Percentiles rank a stretch among this genome's conserved stretches.
Conservation (phyloP, 2,329 filamentous ascomycete genomes). For the Verticillium nubilum region DNA sequence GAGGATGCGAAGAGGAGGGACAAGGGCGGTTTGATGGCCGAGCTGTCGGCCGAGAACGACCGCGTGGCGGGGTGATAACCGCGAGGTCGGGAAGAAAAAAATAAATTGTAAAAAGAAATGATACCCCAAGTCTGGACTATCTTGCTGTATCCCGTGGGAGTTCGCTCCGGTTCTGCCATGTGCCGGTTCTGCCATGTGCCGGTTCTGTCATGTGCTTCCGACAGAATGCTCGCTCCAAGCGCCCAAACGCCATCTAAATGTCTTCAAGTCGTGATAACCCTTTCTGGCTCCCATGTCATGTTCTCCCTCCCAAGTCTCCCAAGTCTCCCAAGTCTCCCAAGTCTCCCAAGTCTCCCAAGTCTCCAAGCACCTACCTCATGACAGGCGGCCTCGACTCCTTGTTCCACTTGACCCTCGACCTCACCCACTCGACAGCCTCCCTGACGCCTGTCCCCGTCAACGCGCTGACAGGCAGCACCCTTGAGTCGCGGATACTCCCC, state of each 20-base stretch:
- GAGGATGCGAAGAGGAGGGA: constrained; percentile 75
- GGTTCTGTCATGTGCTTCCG: no score
- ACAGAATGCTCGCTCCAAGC: not conserved
- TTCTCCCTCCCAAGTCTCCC: no score
- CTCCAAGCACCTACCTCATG: constrained; percentile 63
- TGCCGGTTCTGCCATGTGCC: no score
- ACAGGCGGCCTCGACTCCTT: constrained; percentile 87
- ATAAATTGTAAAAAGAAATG: constrained; percentile 15
- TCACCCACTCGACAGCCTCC: constrained; percentile 96
- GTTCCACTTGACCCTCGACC: constrained; percentile 91
- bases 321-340: no score
- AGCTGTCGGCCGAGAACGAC: constrained; percentile 79
- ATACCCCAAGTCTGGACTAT: no score
- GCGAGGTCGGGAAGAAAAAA: constrained; percentile 30
- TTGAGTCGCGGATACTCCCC: constrained; percentile 76
- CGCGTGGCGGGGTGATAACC: constrained; percentile 30
- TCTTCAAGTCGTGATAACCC: no score
- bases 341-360: no score
- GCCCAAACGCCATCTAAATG: not conserved
- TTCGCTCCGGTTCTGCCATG: not conserved
- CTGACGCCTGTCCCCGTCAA: constrained; percentile 80
- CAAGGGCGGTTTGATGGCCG: constrained; percentile 71
- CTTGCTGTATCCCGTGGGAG: not conserved
- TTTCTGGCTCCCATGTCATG: not conserved
- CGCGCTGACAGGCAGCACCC: constrained; percentile 89